Base-by-base conservation (phyloP, 1,284 basidiomycete genomes). In the Heterobasidion annosum region DNA sequence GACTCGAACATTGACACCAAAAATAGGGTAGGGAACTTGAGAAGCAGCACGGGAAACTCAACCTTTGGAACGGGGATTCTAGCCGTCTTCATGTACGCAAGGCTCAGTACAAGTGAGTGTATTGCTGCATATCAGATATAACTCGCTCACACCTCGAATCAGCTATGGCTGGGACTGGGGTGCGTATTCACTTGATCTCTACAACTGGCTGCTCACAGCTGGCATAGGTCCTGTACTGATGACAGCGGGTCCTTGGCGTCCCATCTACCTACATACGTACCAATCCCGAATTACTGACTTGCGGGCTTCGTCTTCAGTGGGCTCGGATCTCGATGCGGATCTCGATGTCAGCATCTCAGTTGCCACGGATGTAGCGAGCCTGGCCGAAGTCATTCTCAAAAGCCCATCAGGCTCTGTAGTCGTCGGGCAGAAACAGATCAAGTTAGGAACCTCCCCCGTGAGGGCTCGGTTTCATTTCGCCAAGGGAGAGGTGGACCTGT, bases 131-230 rank as follows among this genome's bases (percentile, higher is more conserved):
- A 8, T 19, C n/a, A 33, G 12, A 42, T 19, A 33, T 33, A 6
- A 13, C 16, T 13, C 25, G 8, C n/a, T 47, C 25, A 47, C 12
- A 3, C 18, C 3, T 47, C 10, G 13, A 47, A 10, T 16, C n/a
- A 89, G 86, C 65, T 90, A 88, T 64, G 87, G 86, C 19, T 90
- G 89, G 88, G 88, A 91, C 64, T 90, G 91, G 92, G 92, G 88
- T 80, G 55, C 25, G 74, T 67, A 19, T 34, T 19, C 35, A 9
- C 8, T 35, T 34, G 25, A 46, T 25, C 19, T 40, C 51, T 10
- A 18, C 8, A 42, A 25, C 42, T 18, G 18, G 5, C 25, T 47
- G 12, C 45, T 47, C 45, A 47, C 8, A 47, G 10, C 25, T 47
- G 51, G 34, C 48, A 8, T 49, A 84, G 82, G 88, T 48, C 88